These are phyloP conservation scores for Furculomyces boomerangus DNA, from an alignment of 371 early-diverging fungal species.

Conservation along the genomic window DNA sequence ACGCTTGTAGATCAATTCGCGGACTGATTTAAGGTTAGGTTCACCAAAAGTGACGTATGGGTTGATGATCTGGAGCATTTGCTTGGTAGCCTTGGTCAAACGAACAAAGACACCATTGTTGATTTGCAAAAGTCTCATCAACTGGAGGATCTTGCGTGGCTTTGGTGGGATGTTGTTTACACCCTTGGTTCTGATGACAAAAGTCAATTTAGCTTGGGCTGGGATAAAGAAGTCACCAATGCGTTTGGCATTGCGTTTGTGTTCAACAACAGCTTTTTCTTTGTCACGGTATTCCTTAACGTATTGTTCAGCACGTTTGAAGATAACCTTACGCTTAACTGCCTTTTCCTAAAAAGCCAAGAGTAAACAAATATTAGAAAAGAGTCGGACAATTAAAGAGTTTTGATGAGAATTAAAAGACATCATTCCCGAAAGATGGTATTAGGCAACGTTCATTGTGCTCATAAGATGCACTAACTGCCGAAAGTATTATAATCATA, in stretches of 20 bases:
- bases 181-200: constrained; percentile 93
- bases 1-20: constrained; percentile 99
- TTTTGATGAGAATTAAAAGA: not conserved
- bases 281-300: constrained; percentile 81
- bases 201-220: constrained; percentile 93
- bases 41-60: constrained; percentile 96
- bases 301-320: constrained; percentile 95
- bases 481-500: constrained; percentile 15
- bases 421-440: constrained; percentile 63
- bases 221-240: constrained; percentile 87
- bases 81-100: constrained; percentile 94
- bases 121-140: constrained; percentile 97
- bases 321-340: constrained; percentile 78
- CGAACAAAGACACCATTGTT: constrained; percentile 98
- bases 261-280: constrained; percentile 77
- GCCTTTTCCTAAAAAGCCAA: constrained; percentile 43
- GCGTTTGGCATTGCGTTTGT: constrained; percentile 82
- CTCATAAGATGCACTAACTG: constrained; percentile 16
- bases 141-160: constrained; percentile 97
- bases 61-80: constrained; percentile 96
- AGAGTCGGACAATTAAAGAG: not conserved
- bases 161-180: constrained; percentile 98
- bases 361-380: not conserved
- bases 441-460: constrained; percentile 29
- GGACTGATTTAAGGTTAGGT: constrained; percentile 96